A percentile compares a stretch with the other conserved stretches of the same genome.
phyloP scores from a whole-genome alignment of 495 filamentous ascomycete species.

The Margaritispora aquatica region DNA sequence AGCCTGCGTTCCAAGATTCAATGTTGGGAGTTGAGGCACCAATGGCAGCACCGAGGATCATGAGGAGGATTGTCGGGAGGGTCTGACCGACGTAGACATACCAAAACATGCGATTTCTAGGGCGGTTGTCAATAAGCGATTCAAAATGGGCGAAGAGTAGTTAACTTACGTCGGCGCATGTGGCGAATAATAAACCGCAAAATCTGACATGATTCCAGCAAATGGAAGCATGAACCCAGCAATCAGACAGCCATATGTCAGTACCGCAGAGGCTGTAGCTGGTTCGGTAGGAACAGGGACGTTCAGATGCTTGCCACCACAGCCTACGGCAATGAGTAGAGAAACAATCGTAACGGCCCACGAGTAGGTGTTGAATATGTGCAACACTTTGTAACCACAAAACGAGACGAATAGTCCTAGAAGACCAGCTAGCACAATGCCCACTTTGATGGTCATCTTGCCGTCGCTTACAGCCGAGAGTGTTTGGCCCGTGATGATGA shows the following conservation, averaged over 20 bases:
- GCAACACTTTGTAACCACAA: slow-evolving; percentile 48
- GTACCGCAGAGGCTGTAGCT: slow-evolving; percentile 33
- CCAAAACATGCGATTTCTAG: slow-evolving; percentile 33
- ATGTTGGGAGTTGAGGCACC: slow-evolving; percentile 35
- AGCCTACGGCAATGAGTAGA: slow-evolving; percentile 39
- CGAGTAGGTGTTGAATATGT: slow-evolving; percentile 52
- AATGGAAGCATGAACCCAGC: slow-evolving; percentile 42
- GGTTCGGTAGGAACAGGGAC: slow-evolving; percentile 21
- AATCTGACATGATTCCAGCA: slow-evolving; percentile 39
- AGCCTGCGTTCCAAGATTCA: slow-evolving; percentile 39
- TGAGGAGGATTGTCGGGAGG: slow-evolving; percentile 30
- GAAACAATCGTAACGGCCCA: slow-evolving; percentile 48
- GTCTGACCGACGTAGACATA: slow-evolving; percentile 42
- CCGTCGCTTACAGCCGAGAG: slow-evolving; percentile 44
- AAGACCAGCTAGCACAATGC: slow-evolving; percentile 40
- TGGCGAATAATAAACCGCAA: slow-evolving; percentile 42
- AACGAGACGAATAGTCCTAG: slow-evolving; percentile 50
- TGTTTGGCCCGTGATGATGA: slow-evolving; percentile 43
- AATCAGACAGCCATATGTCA: slow-evolving; percentile 40
- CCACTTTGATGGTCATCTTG: slow-evolving; percentile 35
- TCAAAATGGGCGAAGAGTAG: background rate
- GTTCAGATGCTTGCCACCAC: slow-evolving; percentile 41
- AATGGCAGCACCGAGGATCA: slow-evolving; percentile 49
- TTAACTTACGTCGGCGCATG: slow-evolving; percentile 35
- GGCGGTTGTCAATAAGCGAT: background rate